These are phyloP conservation scores for Plectosphaerella sp. DNA, from an alignment of 2,329 filamentous ascomycete genomes.

Conservation along the genomic window DNA sequence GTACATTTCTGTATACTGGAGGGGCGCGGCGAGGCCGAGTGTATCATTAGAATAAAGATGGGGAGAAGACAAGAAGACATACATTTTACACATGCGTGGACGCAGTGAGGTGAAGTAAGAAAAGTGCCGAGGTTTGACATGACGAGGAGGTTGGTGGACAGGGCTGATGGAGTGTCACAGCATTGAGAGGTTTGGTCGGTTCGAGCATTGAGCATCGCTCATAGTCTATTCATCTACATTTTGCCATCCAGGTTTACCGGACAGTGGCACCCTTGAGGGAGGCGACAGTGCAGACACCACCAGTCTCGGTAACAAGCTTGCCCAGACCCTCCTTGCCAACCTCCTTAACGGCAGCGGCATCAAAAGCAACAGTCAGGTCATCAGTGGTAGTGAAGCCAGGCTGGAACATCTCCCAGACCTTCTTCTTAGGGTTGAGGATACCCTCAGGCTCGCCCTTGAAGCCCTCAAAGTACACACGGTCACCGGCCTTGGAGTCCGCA, in stretches of 20 bases:
- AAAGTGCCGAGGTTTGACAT: no score
- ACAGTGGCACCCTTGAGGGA: slow-evolving; percentile 77
- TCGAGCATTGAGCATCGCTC: not conserved
- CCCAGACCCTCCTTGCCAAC: slow-evolving; percentile 65
- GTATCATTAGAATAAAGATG: not conserved
- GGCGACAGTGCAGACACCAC: slow-evolving; percentile 79
- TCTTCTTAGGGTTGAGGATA: slow-evolving; percentile 98
- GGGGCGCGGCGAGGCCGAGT: not conserved
- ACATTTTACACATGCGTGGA: no score
- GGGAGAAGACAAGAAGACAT: not conserved
- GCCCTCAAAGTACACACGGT: slow-evolving; percentile 88
- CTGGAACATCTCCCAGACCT: slow-evolving; percentile 96
- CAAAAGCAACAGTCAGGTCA: slow-evolving; percentile 77
- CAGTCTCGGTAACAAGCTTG: slow-evolving; percentile 70
- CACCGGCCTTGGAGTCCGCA: slow-evolving; percentile 71
- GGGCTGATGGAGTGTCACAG: no score
- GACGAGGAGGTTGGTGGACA: no score
- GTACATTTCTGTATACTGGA: slow-evolving; percentile 2
- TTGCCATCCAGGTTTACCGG: slow-evolving; percentile 49
- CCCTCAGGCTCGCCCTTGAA: slow-evolving; percentile 92
- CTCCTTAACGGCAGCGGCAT: slow-evolving; percentile 71
- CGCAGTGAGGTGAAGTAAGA: no score
- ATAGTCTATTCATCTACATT: not conserved
- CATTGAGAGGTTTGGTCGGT: no score
- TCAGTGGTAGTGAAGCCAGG: slow-evolving; percentile 91